A percentile compares a stretch with the other conserved stretches of the same genome.
Conservation (phyloP, 192 early-diverging fungal species). For the Geranomyces michiganensis region DNA sequence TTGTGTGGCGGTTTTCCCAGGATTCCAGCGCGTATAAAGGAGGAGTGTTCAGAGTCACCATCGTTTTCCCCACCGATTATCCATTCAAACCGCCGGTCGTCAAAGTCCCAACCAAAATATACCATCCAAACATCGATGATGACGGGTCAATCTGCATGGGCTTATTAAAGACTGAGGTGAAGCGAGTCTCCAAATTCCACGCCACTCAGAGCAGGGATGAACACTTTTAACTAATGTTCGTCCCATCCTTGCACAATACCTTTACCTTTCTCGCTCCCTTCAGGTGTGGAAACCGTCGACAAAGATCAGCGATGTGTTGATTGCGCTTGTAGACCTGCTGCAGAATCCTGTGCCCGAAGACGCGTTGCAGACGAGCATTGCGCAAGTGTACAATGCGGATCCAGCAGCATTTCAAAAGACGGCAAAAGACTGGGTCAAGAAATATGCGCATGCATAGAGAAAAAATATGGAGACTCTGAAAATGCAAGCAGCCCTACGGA, state of each 20-base stretch:
- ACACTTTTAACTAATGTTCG: background rate
- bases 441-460: constrained; percentile 48
- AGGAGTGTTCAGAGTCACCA: constrained; percentile 70
- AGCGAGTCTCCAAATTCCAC: too few relatives aligned
- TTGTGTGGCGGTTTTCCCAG: constrained; percentile 41
- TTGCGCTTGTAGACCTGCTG: constrained; percentile 64
- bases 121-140: constrained; percentile 83
- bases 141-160: constrained; percentile 79
- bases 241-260: background rate
- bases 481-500: too few relatives aligned
- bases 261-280: background rate
- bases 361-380: constrained; percentile 73
- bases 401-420: constrained; percentile 64
- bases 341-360: constrained; percentile 83
- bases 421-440: constrained; percentile 76
- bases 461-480: too few relatives aligned
- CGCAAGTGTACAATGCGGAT: constrained; percentile 71
- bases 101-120: constrained; percentile 77
- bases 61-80: constrained; percentile 74
- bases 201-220: too few relatives aligned
- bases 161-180: constrained; percentile 73
- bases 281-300: constrained; percentile 82
- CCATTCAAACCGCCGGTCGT: constrained; percentile 82
- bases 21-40: constrained; percentile 66
- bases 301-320: constrained; percentile 68